phyloP scores from a whole-genome alignment of 2,329 filamentous ascomycete genomes.

The Phaeosphaeria sp. region DNA sequence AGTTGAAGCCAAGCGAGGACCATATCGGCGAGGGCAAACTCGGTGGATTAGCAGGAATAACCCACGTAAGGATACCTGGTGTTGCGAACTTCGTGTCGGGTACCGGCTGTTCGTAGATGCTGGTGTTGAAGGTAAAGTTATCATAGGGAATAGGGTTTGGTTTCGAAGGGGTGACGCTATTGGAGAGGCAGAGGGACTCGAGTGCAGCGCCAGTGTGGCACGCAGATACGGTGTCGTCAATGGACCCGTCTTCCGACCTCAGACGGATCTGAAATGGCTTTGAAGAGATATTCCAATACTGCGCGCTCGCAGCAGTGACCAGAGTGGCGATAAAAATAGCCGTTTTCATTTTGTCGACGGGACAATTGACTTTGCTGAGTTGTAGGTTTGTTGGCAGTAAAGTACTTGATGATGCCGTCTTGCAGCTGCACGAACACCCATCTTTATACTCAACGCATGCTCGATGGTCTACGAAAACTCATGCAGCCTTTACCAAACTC shows the following conservation, averaged over 20 bases:
- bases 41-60: conserved; percentile 45
- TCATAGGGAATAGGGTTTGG: conserved; percentile 9
- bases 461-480: conserved; percentile 1
- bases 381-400: not conserved
- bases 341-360: conserved; percentile 26
- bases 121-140: conserved; percentile 45
- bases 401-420: conserved; percentile 5
- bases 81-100: conserved; percentile 18
- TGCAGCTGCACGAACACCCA: conserved; percentile 9
- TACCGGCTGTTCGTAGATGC: conserved; percentile 22
- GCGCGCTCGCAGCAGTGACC: conserved; percentile 27
- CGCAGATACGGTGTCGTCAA: conserved; percentile 50
- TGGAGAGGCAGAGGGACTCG: conserved; percentile 53
- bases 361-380: not conserved
- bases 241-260: conserved; percentile 44
- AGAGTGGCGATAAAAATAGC: conserved; percentile 23
- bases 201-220: conserved; percentile 59
- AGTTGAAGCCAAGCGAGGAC: conserved; percentile 45
- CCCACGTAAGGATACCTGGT: conserved; percentile 51
- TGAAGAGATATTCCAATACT: conserved; percentile 48
- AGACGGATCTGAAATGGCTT: conserved; percentile 54
- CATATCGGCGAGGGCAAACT: conserved; percentile 44
- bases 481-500: conserved; percentile 11
- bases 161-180: conserved; percentile 22
- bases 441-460: conserved; percentile 11